Evolutionary conservation across 164 flowering plant species (phyloP), one percentile per base, ranked within the genome.

Genomic region (Umbellularia californica): DNA sequence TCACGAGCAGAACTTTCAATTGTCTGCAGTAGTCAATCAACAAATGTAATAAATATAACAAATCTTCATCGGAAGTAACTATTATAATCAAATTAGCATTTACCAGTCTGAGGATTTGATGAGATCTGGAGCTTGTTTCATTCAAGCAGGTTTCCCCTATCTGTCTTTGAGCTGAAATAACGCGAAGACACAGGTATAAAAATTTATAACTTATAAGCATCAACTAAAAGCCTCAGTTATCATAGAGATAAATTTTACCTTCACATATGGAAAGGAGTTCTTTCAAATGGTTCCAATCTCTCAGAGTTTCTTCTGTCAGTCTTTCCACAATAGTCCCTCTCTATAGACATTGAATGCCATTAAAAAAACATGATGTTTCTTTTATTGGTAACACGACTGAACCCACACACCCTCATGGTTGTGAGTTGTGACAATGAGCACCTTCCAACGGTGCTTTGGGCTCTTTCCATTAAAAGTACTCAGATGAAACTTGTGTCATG

Each of bases 101-200:
- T 80, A 96, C 99, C 90, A 96, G 77, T 80, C 96, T 80, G 50
- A 96, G 82, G 81, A 96, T 96, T 82, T 96, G 99, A 82, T 96
- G 99, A 70, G 99, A 96, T 84, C 98, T 88, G 25, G 99, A 96
- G 84, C 99, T 96, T 50, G 87, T 79, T 83, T 94, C 99, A 78
- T 96, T 96, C 76, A 92, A 82, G 33, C 87, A 67, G 20, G 97
- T 96, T 83, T 96, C 99, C 47, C 94, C 98, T 41, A 85, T 85
- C 85, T 88, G 88, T 76, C 99, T 91, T 83, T 96, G 93, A 75
- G 93, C 99, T 94, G 91, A 68, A 73, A 72, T 22, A 52, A 69
- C 19, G 58, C 47, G 25, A 41, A 10, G 17, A 47, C 5, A 33
- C 17, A 14, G 27, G 25, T 58, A 50, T 30, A 65, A 65, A 47